phyloP scores from a whole-genome alignment of 2,329 filamentous ascomycete genomes.

The Chaetomium olivaceum region DNA sequence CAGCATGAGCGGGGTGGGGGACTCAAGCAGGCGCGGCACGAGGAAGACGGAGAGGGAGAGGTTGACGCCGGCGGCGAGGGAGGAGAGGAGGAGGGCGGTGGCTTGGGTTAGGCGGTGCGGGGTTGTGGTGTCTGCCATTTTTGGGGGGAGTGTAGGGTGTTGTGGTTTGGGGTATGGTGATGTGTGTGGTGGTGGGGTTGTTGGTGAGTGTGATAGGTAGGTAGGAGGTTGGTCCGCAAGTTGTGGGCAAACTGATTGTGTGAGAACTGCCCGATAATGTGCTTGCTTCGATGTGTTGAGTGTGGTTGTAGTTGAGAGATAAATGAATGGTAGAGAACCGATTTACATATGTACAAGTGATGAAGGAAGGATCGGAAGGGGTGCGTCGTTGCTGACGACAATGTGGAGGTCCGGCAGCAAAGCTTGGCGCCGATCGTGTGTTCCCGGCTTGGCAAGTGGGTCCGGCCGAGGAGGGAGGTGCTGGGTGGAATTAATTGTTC shows the following conservation, averaged over 20 bases:
- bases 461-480: background rate
- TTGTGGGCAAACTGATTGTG: too few relatives aligned
- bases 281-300: background rate
- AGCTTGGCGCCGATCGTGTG: background rate
- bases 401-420: too few relatives aligned
- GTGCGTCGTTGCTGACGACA: background rate
- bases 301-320: background rate
- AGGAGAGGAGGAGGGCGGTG: constrained; percentile 52
- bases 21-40: constrained; percentile 56
- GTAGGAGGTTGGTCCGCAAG: too few relatives aligned
- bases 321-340: background rate
- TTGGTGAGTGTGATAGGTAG: background rate
- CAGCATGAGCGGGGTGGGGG: constrained; percentile 56
- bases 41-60: constrained; percentile 45
- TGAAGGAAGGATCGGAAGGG: background rate
- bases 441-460: background rate
- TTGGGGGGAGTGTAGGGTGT: background rate
- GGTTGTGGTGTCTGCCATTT: too few relatives aligned
- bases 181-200: background rate
- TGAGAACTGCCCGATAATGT: too few relatives aligned
- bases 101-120: constrained; percentile 26
- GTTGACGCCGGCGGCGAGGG: constrained; percentile 44
- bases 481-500: too few relatives aligned
- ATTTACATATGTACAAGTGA: background rate
- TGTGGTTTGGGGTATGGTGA: too few relatives aligned